Evolutionary conservation across 208 protist genomes (phyloP).

Genomic region (Trypanosoma avium): DNA sequence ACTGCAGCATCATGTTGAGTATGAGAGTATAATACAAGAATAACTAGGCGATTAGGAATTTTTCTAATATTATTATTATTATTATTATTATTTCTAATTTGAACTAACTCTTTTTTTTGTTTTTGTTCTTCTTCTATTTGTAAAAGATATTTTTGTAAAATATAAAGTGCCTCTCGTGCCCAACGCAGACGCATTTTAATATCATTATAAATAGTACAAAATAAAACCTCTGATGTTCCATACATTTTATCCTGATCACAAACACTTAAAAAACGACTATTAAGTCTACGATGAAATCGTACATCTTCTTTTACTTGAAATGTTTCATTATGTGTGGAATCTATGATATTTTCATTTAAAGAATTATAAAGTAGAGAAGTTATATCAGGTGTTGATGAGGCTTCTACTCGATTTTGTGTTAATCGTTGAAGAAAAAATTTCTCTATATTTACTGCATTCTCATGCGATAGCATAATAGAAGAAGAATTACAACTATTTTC

Average conservation of each 20-base stretch:
- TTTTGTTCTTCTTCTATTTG: neutral
- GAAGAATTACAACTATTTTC: neutral
- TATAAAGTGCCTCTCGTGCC: constrained; percentile 13
- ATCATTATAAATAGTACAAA: constrained; percentile 37
- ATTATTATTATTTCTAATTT: too few relatives aligned
- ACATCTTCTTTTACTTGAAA: constrained; percentile 16
- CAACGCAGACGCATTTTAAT: constrained; percentile 23
- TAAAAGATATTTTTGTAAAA: constrained; percentile 4
- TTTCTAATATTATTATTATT: too few relatives aligned
- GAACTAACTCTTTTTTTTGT: neutral
- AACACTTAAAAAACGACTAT: constrained; percentile 34
- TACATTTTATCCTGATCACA: constrained; percentile 48
- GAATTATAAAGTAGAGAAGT: neutral
- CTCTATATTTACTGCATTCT: neutral
- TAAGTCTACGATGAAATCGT: constrained; percentile 37
- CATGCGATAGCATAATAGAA: too few relatives aligned
- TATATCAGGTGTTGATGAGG: neutral
- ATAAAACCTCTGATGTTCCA: constrained; percentile 25
- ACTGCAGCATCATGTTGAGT: constrained; percentile 41
- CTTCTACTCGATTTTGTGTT: neutral
- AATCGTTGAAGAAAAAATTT: neutral
- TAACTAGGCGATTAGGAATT: constrained; percentile 34
- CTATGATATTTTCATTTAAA: neutral
- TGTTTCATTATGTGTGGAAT: neutral
- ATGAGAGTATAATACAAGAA: constrained; percentile 56